Evolutionary conservation across 2,329 filamentous ascomycete genomes (phyloP), one percentile per base, ranked within the genome.

Genomic region (Fusarium circinatum): DNA sequence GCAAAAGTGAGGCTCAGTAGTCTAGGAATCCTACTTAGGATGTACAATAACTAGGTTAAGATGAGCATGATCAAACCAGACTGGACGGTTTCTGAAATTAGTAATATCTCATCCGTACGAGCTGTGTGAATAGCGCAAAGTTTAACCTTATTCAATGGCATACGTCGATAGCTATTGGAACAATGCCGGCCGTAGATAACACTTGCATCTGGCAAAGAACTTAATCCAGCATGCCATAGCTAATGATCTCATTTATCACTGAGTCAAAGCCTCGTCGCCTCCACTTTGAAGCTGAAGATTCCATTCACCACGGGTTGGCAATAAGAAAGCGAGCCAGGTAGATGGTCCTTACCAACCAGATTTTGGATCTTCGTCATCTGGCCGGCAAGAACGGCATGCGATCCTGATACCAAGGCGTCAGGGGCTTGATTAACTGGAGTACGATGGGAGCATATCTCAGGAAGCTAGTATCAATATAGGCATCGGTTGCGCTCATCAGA

Each of bases 311-410:
- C 2, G 1, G 8, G 13, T 15, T 15, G 1, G 1, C 13, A 47
- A 28, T 7, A 5, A 7, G 13, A 9, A 28, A 4, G 14, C 24
- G 18, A 47, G 24, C 18, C 24, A 15, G 12, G 8, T 7, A 20
- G 44, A 20, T 10, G 2, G 14, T 28, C 24, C 14, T 2, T 0
- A 2, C 14, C 6, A 10, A 14, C 8, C 5, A 20, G 18, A 14
- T 4, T 9, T 20, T 28, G 18, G 24, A 47, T 15, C 8, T 7
- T 20, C 44, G 12, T 5, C 12, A 30, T 30, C 14, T 11, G 10
- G 7, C 11, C 45, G 45, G 26, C 14, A 48, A 17, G 14, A 30
- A 17, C 20, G 26, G 26, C 45, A 48, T 8, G 9, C 9, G 5
- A 22, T 22, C 4, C 9, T 30, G 20, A 6, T 30, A 26, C 26